A percentile compares a stretch with the other conserved stretches of the same genome.
Evolutionary conservation across 805 yeast species (phyloP).

Genomic region (Danielia reshetovae): DNA sequence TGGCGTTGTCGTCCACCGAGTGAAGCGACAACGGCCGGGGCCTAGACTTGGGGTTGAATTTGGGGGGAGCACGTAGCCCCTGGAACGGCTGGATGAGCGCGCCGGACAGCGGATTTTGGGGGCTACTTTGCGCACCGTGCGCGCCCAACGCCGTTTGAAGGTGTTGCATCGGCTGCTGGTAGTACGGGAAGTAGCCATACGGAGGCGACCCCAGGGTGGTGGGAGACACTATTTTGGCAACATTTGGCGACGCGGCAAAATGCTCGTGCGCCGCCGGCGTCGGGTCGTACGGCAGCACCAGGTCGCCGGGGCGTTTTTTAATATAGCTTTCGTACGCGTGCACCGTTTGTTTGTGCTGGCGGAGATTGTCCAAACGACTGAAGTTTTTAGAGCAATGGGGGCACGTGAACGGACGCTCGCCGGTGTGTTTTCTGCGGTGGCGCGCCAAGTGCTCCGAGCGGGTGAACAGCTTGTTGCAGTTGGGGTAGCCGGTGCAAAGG

Average conservation of each 20-base stretch:
- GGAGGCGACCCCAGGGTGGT: constrained; percentile 5
- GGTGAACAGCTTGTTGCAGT: constrained; percentile 84
- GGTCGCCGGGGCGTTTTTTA: constrained; percentile 1
- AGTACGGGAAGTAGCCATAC: constrained; percentile 1
- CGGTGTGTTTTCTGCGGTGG: constrained; percentile 90
- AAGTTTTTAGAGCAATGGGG: constrained; percentile 76
- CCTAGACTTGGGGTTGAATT: constrained; percentile 36
- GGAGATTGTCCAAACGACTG: constrained; percentile 78
- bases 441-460: constrained; percentile 90
- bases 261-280: not conserved
- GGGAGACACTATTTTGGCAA: constrained; percentile 3
- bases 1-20: constrained; percentile 19
- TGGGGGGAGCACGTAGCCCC: constrained; percentile 14
- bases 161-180: not conserved
- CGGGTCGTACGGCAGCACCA: constrained; percentile 2
- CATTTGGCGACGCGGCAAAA: constrained; percentile 1
- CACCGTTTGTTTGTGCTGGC: constrained; percentile 85
- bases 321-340: constrained; percentile 39
- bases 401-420: constrained; percentile 90
- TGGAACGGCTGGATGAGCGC: constrained; percentile 2
- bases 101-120: not conserved
- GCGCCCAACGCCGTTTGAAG: not conserved
- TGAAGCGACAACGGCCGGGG: constrained; percentile 40
- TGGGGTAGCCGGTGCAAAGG: constrained; percentile 82
- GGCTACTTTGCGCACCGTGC: not conserved